Evolutionary conservation across 1,284 basidiomycete species (phyloP), one percentile per base, ranked within the genome.

Genomic region (Rugiboletus extremiorientalis): DNA sequence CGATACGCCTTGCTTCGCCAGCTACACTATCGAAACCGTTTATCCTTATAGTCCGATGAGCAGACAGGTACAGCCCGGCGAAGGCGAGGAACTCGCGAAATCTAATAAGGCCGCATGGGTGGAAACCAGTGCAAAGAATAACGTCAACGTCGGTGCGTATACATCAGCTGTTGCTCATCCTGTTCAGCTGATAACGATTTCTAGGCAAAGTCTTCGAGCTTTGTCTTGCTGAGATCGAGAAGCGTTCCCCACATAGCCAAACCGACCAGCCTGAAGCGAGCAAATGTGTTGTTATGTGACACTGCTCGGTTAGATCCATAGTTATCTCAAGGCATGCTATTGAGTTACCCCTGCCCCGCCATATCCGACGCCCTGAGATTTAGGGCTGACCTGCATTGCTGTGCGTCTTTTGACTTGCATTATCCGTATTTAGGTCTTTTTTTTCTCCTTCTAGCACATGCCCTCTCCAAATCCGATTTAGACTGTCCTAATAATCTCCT

Each of bases 71-170:
- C 81, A 85, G 52, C 73, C 79, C 3, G 78, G 82, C 28, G 92
- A 96, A 72, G 94, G 88, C 14, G 79, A 91, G 70, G 82, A 84
- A 50, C 79, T 96, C 50, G 94, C 94, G 22, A 81, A 84, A 66
- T 77, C 79, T 56, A 84, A 89, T 60, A 83, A 85, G 50, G 88
- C 92, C 8, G 88, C 88, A 20, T 96, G 88, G 76, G 79, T 95
- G 55, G 95, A 98, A 74, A 91, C 92, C 11, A 94, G 91, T 65
- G 94, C 95, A 43, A 94, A 93, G 79, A 84, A 87, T 64, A 93
- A 95, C 64, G 76, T 87, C 73, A 96, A 97, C 74, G 90, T 98
- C 64, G 84, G 94, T 94, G 67, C 75, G 93, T 46, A 43, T 30
- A 49, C 43, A 52, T 37, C 49, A 44, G 52, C 38, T 30, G 23